Conservation (phyloP, 441 rosid species). For the Hypseocharis bilobata region DNA sequence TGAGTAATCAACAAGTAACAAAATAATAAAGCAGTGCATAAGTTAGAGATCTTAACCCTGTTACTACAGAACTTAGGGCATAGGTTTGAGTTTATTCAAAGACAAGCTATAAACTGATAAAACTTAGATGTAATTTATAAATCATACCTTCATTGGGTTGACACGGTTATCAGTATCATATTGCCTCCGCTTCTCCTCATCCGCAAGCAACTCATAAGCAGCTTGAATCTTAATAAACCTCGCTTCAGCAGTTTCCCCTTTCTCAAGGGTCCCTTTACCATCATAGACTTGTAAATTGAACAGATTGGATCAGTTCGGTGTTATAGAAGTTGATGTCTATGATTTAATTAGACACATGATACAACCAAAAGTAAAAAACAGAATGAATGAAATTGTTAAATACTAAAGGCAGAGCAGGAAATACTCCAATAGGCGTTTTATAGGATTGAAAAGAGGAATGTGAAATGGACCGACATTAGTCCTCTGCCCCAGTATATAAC, state of each 20-base stretch:
- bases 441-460: not conserved
- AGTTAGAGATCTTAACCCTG: not conserved
- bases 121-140: not conserved
- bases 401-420: not conserved
- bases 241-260: constrained; percentile 90
- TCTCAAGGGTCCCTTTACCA: constrained; percentile 82
- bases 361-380: not conserved
- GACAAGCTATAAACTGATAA: not conserved
- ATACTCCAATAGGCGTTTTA: not conserved
- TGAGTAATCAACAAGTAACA: not conserved
- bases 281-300: constrained; percentile 55
- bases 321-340: not conserved
- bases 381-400: not conserved
- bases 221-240: constrained; percentile 97
- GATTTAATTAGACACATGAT: not conserved
- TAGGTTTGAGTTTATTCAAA: not conserved
- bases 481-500: not conserved
- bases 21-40: not conserved
- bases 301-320: constrained; percentile 19
- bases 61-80: not conserved
- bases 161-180: constrained; percentile 74
- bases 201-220: constrained; percentile 86
- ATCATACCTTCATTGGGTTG: constrained; percentile 80
- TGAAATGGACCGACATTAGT: not conserved
- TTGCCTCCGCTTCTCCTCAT: constrained; percentile 55